These are phyloP conservation scores for Aegilops longissima DNA, from an alignment of 176 grass and related monocot species.

Conservation along the genomic window DNA sequence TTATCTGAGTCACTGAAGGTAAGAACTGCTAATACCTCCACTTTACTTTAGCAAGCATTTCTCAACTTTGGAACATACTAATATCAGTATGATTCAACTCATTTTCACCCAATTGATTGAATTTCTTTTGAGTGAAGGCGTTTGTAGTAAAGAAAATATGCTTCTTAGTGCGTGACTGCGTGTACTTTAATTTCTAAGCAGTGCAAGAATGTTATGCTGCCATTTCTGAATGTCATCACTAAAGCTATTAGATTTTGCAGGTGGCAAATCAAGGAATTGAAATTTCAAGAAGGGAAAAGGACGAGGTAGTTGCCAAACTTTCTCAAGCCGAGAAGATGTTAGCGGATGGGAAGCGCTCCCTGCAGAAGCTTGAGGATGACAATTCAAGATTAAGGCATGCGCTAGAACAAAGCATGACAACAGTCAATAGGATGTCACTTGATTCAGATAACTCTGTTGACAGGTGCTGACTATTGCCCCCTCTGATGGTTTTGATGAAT, in stretches of 20 bases:
- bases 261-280: conserved; percentile 72
- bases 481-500: conserved; percentile 13
- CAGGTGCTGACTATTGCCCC: conserved; percentile 48
- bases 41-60: conserved; percentile 24
- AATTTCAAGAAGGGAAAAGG: conserved; percentile 74
- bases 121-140: not conserved
- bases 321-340: conserved; percentile 72
- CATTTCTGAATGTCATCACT: conserved; percentile 4
- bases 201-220: not conserved
- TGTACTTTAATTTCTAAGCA: conserved; percentile 7
- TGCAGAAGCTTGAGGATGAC: conserved; percentile 94
- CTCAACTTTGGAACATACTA: not conserved
- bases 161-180: not conserved
- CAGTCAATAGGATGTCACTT: conserved; percentile 87
- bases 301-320: conserved; percentile 59
- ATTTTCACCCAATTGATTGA: conserved; percentile 30
- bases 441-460: conserved; percentile 99
- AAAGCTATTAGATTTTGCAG: conserved; percentile 38
- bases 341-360: conserved; percentile 72
- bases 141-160: conserved; percentile 1
- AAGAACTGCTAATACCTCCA: conserved; percentile 30
- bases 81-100: conserved; percentile 15
- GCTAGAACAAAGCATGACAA: conserved; percentile 90
- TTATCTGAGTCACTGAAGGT: conserved; percentile 83
- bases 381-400: conserved; percentile 87